Evolutionary conservation across 306 rosid species (phyloP).

Genomic region (Inga laurina): DNA sequence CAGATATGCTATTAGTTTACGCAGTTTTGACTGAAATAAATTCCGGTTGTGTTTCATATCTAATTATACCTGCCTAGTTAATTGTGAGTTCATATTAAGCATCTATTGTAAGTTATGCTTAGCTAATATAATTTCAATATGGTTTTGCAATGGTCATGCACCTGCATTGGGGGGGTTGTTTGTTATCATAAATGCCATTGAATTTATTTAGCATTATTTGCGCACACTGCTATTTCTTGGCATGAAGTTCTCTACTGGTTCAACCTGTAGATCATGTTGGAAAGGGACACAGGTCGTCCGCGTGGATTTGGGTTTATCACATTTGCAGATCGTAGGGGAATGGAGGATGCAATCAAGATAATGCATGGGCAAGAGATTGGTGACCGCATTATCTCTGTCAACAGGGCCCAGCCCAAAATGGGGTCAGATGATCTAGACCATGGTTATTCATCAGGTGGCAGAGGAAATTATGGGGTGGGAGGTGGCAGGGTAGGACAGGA

Average conservation of each 20-base stretch:
- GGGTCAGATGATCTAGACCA: slow-evolving; percentile 79
- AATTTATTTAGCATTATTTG: slow-evolving; percentile 25
- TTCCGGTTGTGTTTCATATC: slow-evolving; percentile 20
- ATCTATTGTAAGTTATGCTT: slow-evolving; percentile 11
- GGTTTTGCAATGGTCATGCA: slow-evolving; percentile 10
- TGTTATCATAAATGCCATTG: slow-evolving; percentile 14
- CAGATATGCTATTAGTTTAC: neutral
- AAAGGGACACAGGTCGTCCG: slow-evolving; percentile 88
- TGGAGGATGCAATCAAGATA: slow-evolving; percentile 98
- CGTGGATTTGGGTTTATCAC: slow-evolving; percentile 99
- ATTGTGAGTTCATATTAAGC: neutral
- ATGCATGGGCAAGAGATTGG: slow-evolving; percentile 93
- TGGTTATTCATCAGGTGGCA: slow-evolving; percentile 82
- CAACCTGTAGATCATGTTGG: slow-evolving; percentile 88
- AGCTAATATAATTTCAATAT: slow-evolving; percentile 3
- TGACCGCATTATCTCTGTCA: slow-evolving; percentile 84
- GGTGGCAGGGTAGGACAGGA: slow-evolving; percentile 85
- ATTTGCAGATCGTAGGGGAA: slow-evolving; percentile 85
- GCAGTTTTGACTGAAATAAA: neutral
- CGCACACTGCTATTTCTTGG: slow-evolving; percentile 18
- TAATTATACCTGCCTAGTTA: slow-evolving; percentile 16
- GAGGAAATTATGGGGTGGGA: slow-evolving; percentile 71
- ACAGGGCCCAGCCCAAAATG: slow-evolving; percentile 91
- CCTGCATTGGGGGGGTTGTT: slow-evolving; percentile 16
- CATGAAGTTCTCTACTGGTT: slow-evolving; percentile 36